A percentile compares a stretch with the other conserved stretches of the same genome.
Evolutionary conservation across 78 protist genomes (phyloP).

Genomic region (Bigelowiella natans): DNA sequence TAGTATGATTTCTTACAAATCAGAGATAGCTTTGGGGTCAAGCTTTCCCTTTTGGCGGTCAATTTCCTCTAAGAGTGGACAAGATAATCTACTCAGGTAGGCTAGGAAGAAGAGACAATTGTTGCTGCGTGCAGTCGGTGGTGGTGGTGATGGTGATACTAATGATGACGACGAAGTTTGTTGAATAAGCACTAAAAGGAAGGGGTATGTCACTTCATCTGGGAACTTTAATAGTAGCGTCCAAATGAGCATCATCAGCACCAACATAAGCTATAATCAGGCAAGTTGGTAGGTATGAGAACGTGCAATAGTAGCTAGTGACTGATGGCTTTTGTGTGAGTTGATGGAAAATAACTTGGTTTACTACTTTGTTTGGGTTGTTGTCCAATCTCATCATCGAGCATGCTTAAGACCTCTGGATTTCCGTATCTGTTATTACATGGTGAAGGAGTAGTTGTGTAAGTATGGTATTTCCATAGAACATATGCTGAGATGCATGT

Average conservation of each 20-base stretch:
- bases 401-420: not conserved
- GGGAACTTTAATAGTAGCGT: no score
- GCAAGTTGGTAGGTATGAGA: not conserved
- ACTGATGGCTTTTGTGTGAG: not conserved
- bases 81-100: no score
- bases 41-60: not conserved
- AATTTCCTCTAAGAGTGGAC: not conserved
- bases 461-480: not conserved
- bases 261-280: not conserved
- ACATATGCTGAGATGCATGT: not conserved
- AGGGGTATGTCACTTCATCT: no score
- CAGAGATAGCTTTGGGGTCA: not conserved
- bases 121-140: no score
- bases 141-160: no score
- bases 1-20: not conserved
- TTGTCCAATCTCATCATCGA: not conserved
- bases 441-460: not conserved
- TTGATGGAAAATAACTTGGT: not conserved
- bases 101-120: no score
- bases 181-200: no score
- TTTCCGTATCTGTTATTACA: not conserved
- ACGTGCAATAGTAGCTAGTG: not conserved
- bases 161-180: no score
- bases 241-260: not conserved
- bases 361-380: not conserved